Evolutionary conservation across 1,284 basidiomycete species (phyloP).

Genomic region (Gomphus sp.): DNA sequence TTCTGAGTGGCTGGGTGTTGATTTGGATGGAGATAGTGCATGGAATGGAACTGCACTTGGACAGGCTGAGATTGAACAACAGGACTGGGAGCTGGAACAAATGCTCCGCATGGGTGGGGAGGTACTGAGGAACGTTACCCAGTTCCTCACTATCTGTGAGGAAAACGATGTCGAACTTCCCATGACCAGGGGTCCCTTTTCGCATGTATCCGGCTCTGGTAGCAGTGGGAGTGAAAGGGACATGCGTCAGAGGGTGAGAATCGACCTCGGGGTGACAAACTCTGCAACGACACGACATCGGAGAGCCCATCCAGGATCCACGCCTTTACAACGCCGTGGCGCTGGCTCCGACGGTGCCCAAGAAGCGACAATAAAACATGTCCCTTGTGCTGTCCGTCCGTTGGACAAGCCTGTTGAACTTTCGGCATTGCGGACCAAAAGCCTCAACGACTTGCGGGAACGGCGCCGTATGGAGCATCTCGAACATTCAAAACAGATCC

Average conservation of each 20-base stretch:
- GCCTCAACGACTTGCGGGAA: slow-evolving; percentile 43
- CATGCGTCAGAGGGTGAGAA: neutral
- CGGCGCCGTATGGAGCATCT: slow-evolving; percentile 19
- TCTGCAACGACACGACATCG: neutral
- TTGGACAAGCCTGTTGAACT: slow-evolving; percentile 23
- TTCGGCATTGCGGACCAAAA: slow-evolving; percentile 36
- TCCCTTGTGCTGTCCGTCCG: neutral
- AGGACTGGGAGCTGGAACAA: slow-evolving; percentile 44
- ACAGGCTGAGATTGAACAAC: slow-evolving; percentile 22
- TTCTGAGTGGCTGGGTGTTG: slow-evolving; percentile 24
- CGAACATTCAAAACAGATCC: slow-evolving; percentile 14
- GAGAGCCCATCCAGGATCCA: neutral
- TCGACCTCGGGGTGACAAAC: neutral
- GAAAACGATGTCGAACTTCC: slow-evolving; percentile 6
- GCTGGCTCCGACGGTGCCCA: neutral
- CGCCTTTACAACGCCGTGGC: neutral
- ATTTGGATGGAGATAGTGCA: slow-evolving; percentile 39
- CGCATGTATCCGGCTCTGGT: neutral
- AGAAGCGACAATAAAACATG: neutral
- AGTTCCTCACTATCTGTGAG: slow-evolving; percentile 35
- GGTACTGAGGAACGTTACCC: slow-evolving; percentile 63
- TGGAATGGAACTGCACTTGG: slow-evolving; percentile 18
- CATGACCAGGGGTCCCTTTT: neutral
- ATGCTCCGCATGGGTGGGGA: slow-evolving; percentile 71
- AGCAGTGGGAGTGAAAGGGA: slow-evolving; percentile 6